Percentiles rank a stretch among this genome's conserved stretches.
These are phyloP conservation scores for Arachis hypogaea DNA, from an alignment of 306 rosid genomes.

Conservation along the genomic window DNA sequence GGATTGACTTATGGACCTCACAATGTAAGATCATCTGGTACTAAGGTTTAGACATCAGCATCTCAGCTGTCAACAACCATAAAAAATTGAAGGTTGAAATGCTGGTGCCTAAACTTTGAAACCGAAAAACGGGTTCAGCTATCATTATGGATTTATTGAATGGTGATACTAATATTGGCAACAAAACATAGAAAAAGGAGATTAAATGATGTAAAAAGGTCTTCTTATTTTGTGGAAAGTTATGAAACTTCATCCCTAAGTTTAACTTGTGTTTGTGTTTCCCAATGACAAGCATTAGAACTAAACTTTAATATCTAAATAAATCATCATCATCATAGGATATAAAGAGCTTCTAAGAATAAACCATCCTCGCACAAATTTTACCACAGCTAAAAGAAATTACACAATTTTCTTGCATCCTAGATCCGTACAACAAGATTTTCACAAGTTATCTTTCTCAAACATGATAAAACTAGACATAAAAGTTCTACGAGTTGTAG, in stretches of 20 bases:
- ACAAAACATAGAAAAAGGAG: conserved; percentile 9
- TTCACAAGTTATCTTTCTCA: conserved; percentile 8
- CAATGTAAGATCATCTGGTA: too few species aligned
- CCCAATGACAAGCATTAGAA: not conserved
- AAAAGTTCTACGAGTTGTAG: conserved; percentile 31
- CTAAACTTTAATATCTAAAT: not conserved
- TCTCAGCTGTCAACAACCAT: too few species aligned
- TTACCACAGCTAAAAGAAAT: conserved; percentile 18
- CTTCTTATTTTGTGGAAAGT: not conserved
- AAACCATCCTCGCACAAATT: not conserved
- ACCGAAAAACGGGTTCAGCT: too few species aligned
- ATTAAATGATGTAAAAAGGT: conserved; percentile 5
- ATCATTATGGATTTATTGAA: not conserved
- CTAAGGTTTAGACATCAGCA: too few species aligned
- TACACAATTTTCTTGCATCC: conserved; percentile 17
- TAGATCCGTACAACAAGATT: conserved; percentile 1
- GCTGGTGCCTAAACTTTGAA: too few species aligned
- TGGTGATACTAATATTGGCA: not conserved
- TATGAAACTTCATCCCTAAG: not conserved
- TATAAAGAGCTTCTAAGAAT: not conserved
- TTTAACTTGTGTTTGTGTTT: not conserved
- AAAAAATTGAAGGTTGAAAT: too few species aligned
- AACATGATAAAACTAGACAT: not conserved
- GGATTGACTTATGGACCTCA: too few species aligned
- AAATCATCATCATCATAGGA: not conserved